Base-by-base conservation (phyloP, 106 monocot species). In the Posidonia australis region DNA sequence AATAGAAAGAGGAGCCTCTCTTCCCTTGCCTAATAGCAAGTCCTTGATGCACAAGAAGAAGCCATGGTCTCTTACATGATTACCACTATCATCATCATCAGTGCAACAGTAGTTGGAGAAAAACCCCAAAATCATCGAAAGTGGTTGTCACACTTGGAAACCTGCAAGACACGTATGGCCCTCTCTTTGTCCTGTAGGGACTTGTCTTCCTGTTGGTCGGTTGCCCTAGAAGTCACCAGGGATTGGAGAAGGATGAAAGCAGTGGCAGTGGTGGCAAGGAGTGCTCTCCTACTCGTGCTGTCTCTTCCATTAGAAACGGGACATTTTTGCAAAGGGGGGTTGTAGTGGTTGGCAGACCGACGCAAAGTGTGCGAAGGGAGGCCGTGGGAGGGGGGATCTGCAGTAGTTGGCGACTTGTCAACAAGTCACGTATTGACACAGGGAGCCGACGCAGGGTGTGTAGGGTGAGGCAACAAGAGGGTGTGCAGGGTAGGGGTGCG, bases 1-100 rank as follows among this genome's bases (percentile, higher is more conserved):
- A 20, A 10, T 24, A 36, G 25, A 46, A 71, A 10, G 36, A 10
- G 46, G 25, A 47, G 42, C 9, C 17, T 10, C 9, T 49, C 43
- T 51, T 53, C 44, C 36, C 4, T 28, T 23, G 5, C 54, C 62
- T 25, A 86, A 21, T 58, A 72, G 69, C 60, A 89, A 52, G 30
- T 84, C 76, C 59, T 89, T 82, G 72, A 94, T 89, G 83, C 76
- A 86, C 12, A 94, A 89, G 31, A 94, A 19, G 89, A 84, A 10
- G 81, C 81, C 5, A 84, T 84, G 7, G 74, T 60, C 28, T 77
- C 85, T 88, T 92, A 53, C 55, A 66, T 13, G 6, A 36, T 61
- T 1, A 26, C 14, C 58, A 14, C 16, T 24, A 58, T 47, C 58
- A 42, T 22, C 54, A 55, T 32, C 44, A 18, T 11, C 47, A 49